Conservation (phyloP, 768 basidiomycete genomes). For the Leccinum longicurvipes region DNA sequence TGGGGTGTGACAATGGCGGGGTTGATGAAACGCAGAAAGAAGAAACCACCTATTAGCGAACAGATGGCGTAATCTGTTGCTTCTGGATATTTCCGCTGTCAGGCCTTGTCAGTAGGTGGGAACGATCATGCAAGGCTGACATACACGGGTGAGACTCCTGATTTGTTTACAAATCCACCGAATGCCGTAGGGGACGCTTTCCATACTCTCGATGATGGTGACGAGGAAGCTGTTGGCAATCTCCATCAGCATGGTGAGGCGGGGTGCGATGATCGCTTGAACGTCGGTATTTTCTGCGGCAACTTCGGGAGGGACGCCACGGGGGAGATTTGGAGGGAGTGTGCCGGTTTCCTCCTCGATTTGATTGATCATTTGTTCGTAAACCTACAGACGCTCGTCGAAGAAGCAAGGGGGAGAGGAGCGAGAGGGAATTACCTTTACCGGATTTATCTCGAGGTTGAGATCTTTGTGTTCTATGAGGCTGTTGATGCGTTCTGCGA, state of each 20-base stretch:
- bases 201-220: conserved; percentile 98
- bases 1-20: conserved; percentile 99
- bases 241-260: conserved; percentile 99
- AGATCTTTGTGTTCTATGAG: conserved; percentile 99
- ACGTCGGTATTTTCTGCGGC: conserved; percentile 94
- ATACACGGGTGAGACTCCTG: conserved; percentile 87
- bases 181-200: conserved; percentile 98
- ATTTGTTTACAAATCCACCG: conserved; percentile 99
- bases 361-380: conserved; percentile 99
- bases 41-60: conserved; percentile 98
- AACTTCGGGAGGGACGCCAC: conserved; percentile 92
- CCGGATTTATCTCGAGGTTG: conserved; percentile 97
- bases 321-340: conserved; percentile 85
- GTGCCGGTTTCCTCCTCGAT: conserved; percentile 97
- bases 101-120: conserved; percentile 8
- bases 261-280: conserved; percentile 95
- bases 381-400: conserved; percentile 56
- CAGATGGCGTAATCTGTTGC: conserved; percentile 98
- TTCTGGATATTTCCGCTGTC: conserved; percentile 96
- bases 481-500: conserved; percentile 97
- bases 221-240: conserved; percentile 97
- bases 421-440: conserved; percentile 61
- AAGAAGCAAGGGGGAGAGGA: background rate
- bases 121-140: conserved; percentile 21
- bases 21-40: conserved; percentile 99